phyloP scores from a whole-genome alignment of 83 land plant genomes.

The Isoetes engelmannii region DNA sequence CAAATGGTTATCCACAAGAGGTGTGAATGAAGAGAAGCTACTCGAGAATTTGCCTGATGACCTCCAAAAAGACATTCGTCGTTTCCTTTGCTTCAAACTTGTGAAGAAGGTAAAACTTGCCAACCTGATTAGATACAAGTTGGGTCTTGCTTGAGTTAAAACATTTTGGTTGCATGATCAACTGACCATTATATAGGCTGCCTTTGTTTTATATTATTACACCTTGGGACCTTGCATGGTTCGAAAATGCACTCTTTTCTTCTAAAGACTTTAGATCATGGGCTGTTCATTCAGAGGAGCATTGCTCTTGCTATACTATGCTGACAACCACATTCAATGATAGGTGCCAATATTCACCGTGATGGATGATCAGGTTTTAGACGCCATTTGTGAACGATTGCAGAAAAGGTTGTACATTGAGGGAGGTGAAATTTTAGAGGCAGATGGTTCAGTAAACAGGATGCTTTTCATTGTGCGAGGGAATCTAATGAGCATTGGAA shows the following conservation, averaged over 20 bases:
- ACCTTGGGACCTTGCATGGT: no score
- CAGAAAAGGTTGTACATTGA: slow-evolving; percentile 10
- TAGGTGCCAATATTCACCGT: slow-evolving; percentile 10
- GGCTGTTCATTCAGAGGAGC: no score
- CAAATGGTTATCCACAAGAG: slow-evolving; percentile 8
- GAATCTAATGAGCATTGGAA: not conserved
- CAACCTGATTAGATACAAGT: not conserved
- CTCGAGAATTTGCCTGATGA: slow-evolving; percentile 3
- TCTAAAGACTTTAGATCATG: no score
- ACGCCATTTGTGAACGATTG: slow-evolving; percentile 13
- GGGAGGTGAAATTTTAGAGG: slow-evolving; percentile 2
- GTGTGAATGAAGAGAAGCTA: slow-evolving; percentile 6
- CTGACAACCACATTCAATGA: no score
- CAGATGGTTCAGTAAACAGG: not conserved
- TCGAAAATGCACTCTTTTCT: no score
- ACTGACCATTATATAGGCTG: no score
- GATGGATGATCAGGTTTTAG: slow-evolving; percentile 9
- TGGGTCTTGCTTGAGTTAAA: not conserved
- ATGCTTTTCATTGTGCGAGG: slow-evolving; percentile 10
- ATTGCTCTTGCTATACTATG: not conserved
- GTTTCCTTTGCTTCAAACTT: slow-evolving; percentile 6
- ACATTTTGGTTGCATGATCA: not conserved
- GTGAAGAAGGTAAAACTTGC: not conserved
- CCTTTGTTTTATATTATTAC: no score
- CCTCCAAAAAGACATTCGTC: slow-evolving; percentile 5